Evolutionary conservation across 164 flowering plant genomes (phyloP).

Genomic region (Platanus orientalis): DNA sequence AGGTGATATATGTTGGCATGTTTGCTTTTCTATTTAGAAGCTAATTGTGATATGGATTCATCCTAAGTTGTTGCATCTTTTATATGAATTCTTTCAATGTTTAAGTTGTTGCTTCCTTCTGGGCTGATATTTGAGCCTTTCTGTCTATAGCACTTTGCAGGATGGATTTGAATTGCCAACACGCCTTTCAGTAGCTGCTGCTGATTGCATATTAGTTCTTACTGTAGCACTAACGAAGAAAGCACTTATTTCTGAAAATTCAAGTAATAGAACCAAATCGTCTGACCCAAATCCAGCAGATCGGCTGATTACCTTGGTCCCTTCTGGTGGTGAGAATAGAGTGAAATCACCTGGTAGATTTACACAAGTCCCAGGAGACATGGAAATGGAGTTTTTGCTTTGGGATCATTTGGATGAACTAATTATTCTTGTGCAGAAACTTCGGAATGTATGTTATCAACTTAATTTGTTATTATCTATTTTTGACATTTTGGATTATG

Average conservation of each 20-base stretch:
- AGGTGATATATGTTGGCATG: too few relatives aligned
- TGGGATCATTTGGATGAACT: conserved; percentile 64
- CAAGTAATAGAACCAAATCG: conserved; percentile 22
- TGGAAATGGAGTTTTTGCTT: conserved; percentile 43
- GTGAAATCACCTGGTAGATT: conserved; percentile 17
- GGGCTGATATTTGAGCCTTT: conserved; percentile 7
- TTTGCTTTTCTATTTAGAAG: too few relatives aligned
- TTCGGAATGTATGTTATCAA: conserved; percentile 56
- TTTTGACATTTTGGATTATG: neutral
- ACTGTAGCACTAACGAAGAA: conserved; percentile 48
- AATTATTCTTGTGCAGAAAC: conserved; percentile 54
- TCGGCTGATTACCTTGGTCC: conserved; percentile 13
- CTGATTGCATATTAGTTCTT: conserved; percentile 63
- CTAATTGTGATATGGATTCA: too few relatives aligned
- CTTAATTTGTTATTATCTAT: conserved; percentile 6
- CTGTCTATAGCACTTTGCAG: conserved; percentile 47
- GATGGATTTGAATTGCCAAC: conserved; percentile 83
- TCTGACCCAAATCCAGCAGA: conserved; percentile 17
- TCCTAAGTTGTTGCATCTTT: neutral
- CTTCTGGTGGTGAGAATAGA: conserved; percentile 21
- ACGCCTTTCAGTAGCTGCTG: conserved; percentile 76
- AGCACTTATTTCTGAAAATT: conserved; percentile 16
- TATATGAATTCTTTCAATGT: neutral
- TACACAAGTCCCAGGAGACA: conserved; percentile 18
- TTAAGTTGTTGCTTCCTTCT: neutral